These are phyloP conservation scores for Boletellus deceptivus DNA, from an alignment of 1,284 basidiomycete genomes.

Conservation along the genomic window DNA sequence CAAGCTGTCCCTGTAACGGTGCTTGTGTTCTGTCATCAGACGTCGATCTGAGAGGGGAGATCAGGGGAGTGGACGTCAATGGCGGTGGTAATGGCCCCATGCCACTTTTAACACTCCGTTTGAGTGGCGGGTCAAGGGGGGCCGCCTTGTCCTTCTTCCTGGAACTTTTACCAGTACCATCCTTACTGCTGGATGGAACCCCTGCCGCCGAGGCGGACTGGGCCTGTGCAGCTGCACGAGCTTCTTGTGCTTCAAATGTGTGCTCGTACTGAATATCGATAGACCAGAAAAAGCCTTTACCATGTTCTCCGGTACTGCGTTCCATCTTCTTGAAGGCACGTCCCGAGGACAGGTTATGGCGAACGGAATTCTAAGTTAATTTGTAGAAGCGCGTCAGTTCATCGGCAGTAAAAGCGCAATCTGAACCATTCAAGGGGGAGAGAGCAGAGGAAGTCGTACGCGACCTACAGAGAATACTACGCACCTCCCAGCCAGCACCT, in stretches of 20 bases:
- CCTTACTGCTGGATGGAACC: constrained; percentile 30
- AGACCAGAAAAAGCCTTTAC: constrained; percentile 89
- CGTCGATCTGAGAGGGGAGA: constrained; percentile 25
- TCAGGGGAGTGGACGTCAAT: constrained; percentile 58
- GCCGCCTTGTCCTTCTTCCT: constrained; percentile 56
- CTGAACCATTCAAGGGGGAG: neutral
- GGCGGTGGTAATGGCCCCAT: constrained; percentile 59
- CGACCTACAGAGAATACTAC: constrained; percentile 23
- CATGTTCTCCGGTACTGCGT: constrained; percentile 78
- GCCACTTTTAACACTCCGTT: constrained; percentile 63
- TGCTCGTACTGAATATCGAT: constrained; percentile 73
- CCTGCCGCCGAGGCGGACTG: constrained; percentile 14
- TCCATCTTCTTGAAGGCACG: constrained; percentile 86
- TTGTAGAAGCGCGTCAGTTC: constrained; percentile 16
- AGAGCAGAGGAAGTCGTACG: too few relatives aligned
- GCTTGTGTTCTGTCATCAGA: constrained; percentile 8
- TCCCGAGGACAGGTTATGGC: constrained; percentile 88
- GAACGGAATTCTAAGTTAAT: constrained; percentile 74
- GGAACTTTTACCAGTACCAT: constrained; percentile 24
- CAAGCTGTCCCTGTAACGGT: neutral
- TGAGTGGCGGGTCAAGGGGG: constrained; percentile 57
- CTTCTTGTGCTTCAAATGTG: constrained; percentile 65
- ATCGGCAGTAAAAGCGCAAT: constrained; percentile 8
- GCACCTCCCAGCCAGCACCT: constrained; percentile 83
- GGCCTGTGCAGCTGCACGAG: constrained; percentile 42